Evolutionary conservation across 208 protist species (phyloP).

Genomic region (Wallacemonas rigidus): DNA sequence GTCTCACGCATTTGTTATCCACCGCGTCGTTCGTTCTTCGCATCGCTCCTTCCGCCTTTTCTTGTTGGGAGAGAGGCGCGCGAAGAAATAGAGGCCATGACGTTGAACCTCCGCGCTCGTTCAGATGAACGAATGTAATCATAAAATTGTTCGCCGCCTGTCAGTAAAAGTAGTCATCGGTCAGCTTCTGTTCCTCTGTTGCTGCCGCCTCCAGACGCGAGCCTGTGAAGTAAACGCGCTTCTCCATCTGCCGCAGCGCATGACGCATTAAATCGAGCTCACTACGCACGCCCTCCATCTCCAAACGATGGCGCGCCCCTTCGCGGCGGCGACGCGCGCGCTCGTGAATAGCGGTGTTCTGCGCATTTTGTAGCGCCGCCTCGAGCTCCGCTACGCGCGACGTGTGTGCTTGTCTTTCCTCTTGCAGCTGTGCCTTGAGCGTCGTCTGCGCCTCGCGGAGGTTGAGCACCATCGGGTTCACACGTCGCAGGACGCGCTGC

Average conservation of each 20-base stretch:
- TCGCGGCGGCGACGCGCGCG: constrained; percentile 30
- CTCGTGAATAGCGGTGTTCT: constrained; percentile 24
- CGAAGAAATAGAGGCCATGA: too few relatives aligned
- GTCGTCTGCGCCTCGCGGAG: constrained; percentile 34
- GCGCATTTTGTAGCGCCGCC: constrained; percentile 18
- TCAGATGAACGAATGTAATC: too few relatives aligned
- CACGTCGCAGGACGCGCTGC: constrained; percentile 18
- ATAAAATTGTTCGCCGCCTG: neutral
- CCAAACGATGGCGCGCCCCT: constrained; percentile 61
- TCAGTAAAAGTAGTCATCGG: constrained; percentile 30
- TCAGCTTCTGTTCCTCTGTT: constrained; percentile 24
- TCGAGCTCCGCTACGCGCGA: neutral
- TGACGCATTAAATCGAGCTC: constrained; percentile 81
- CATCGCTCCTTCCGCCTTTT: too few relatives aligned
- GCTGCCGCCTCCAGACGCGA: constrained; percentile 27
- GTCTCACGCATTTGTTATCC: too few relatives aligned
- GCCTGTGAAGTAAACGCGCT: constrained; percentile 62
- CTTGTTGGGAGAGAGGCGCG: too few relatives aligned
- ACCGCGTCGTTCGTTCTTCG: too few relatives aligned
- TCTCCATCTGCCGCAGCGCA: constrained; percentile 74
- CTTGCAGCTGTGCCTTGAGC: constrained; percentile 33
- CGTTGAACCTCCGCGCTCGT: too few relatives aligned
- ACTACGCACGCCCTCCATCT: constrained; percentile 69
- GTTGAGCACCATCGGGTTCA: neutral
- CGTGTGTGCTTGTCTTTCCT: constrained; percentile 21